phyloP scores from a whole-genome alignment of 2,329 filamentous ascomycete genomes.

The Exserohilum turcica region DNA sequence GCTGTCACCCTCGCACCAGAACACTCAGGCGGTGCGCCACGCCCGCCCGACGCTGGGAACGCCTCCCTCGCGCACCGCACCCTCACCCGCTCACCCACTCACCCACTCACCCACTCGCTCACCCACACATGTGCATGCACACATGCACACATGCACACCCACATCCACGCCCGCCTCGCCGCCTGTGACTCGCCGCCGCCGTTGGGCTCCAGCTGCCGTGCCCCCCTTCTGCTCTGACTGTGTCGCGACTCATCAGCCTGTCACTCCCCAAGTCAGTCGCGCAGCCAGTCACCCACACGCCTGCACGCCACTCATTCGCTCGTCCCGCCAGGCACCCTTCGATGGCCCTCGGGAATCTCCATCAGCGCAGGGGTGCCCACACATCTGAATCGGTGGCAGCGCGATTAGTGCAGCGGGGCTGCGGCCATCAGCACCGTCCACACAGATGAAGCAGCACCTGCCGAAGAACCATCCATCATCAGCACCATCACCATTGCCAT shows the following conservation, averaged over 20 bases:
- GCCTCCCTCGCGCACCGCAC: too few relatives aligned
- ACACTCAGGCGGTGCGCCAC: slow-evolving; percentile 13
- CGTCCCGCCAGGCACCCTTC: slow-evolving; percentile 2
- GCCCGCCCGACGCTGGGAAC: slow-evolving; percentile 7
- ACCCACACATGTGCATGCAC: too few relatives aligned
- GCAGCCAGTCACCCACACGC: background rate
- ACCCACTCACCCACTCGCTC: too few relatives aligned
- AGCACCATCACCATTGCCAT: background rate
- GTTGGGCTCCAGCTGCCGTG: slow-evolving; percentile 13
- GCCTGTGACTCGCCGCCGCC: background rate
- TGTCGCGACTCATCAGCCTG: background rate
- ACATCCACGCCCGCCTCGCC: too few relatives aligned
- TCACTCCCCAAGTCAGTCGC: too few relatives aligned
- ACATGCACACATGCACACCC: too few relatives aligned
- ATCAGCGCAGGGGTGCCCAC: slow-evolving; percentile 11
- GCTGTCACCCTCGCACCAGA: slow-evolving; percentile 4
- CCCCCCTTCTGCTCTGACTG: background rate
- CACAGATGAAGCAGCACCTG: slow-evolving; percentile 7
- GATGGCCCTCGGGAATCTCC: slow-evolving; percentile 23
- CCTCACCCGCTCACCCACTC: too few relatives aligned
- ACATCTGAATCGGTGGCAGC: slow-evolving; percentile 23
- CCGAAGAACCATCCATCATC: slow-evolving; percentile 13
- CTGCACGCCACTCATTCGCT: background rate
- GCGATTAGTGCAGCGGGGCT: slow-evolving; percentile 23
- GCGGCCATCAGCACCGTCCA: slow-evolving; percentile 14